These are phyloP conservation scores for Kuraishia borneana DNA, from an alignment of 805 yeast genomes.

Conservation along the genomic window DNA sequence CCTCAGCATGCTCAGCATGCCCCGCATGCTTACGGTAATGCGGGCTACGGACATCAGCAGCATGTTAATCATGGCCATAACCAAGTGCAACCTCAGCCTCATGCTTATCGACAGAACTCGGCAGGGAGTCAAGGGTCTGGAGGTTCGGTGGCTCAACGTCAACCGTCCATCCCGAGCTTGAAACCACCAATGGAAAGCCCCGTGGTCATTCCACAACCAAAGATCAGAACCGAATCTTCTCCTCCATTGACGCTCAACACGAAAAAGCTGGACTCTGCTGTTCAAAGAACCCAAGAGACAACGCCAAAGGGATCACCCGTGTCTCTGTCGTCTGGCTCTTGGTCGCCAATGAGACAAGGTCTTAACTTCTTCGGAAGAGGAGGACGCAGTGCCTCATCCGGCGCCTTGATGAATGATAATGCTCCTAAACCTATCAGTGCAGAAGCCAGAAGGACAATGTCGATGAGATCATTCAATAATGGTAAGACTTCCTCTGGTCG, in stretches of 20 bases:
- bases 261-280: constrained; percentile 3
- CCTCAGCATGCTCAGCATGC: constrained; percentile 2
- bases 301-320: constrained; percentile 1
- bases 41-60: constrained; percentile 1
- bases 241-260: constrained; percentile 3
- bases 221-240: constrained; percentile 1
- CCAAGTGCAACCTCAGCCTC: constrained; percentile 6
- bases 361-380: constrained; percentile 1
- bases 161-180: not conserved
- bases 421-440: not conserved
- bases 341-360: constrained; percentile 2
- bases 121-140: constrained; percentile 1
- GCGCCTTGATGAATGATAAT: not conserved
- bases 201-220: not conserved
- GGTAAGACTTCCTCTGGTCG: constrained; percentile 31
- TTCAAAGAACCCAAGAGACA: constrained; percentile 1
- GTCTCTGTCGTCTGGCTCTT: not conserved
- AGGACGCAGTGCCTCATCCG: not conserved
- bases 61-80: constrained; percentile 1
- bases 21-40: no score
- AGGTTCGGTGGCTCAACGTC: constrained; percentile 1
- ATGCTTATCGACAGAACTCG: constrained; percentile 6
- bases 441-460: constrained; percentile 4
- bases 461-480: constrained; percentile 6
- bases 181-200: no score